phyloP scores from a whole-genome alignment of 139 green algal species.

The Volvox africanus region DNA sequence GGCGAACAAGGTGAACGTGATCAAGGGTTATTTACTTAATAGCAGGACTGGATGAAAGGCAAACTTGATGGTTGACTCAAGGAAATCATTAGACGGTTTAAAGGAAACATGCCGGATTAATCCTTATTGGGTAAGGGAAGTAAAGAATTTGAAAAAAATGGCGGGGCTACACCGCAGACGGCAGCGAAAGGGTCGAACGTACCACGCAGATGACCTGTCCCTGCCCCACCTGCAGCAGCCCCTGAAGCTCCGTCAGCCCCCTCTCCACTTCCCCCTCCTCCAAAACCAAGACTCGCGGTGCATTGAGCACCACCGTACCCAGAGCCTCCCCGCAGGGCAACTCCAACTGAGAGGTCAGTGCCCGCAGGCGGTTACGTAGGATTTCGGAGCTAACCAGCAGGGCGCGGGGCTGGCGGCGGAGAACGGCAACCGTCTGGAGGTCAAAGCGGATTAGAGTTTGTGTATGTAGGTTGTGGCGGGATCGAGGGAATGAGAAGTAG shows the following conservation, averaged over 20 bases:
- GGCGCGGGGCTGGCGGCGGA: constrained; percentile 12
- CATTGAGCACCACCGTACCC: neutral
- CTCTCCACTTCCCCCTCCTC: neutral
- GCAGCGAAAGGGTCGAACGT: neutral
- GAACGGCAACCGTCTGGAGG: neutral
- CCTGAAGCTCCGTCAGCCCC: neutral
- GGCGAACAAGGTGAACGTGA: too few species aligned
- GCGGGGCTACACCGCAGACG: neutral
- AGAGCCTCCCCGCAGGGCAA: constrained; percentile 1
- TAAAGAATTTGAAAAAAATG: too few species aligned
- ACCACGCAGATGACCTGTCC: neutral
- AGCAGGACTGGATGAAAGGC: too few species aligned
- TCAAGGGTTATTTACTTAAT: too few species aligned
- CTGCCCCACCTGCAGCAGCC: constrained; percentile 24
- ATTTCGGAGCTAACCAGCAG: neutral
- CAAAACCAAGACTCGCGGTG: constrained; percentile 3
- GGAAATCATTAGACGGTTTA: too few species aligned
- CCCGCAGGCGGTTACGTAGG: neutral
- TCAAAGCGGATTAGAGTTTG: too few species aligned
- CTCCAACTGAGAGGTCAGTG: constrained; percentile 2
- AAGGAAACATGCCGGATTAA: too few species aligned
- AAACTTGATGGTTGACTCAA: too few species aligned
- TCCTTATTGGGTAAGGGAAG: too few species aligned
- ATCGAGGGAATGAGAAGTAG: too few species aligned
- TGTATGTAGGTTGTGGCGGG: too few species aligned